Conservation (phyloP, 345 rosid species). For the Eucalyptus tenuipes region DNA sequence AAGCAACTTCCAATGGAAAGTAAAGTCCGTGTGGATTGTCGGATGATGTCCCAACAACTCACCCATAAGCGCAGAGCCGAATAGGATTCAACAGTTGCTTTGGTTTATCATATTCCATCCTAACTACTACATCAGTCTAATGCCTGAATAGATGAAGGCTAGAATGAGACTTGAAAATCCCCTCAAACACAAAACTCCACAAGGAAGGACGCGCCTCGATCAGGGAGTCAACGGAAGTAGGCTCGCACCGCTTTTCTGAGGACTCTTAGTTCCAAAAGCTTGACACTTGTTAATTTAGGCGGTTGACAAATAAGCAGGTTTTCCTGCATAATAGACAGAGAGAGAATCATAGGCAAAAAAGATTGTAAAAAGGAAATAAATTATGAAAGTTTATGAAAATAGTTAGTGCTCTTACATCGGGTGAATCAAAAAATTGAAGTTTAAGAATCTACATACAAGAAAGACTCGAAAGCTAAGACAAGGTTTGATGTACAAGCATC, state of each 20-base stretch:
- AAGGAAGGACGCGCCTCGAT: rapidly evolving
- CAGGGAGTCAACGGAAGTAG: background rate
- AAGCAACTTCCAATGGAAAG: background rate
- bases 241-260: rapidly evolving
- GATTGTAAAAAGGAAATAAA: background rate
- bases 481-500: background rate
- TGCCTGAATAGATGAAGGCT: background rate
- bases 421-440: background rate
- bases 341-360: background rate
- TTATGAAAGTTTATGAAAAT: background rate
- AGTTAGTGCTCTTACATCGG: background rate
- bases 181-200: background rate
- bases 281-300: background rate
- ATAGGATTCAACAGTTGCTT: background rate
- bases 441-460: background rate
- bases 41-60: background rate
- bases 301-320: background rate
- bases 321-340: background rate
- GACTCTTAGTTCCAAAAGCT: background rate
- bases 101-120: background rate
- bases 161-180: background rate
- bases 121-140: background rate
- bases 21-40: rapidly evolving
- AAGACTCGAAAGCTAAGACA: background rate
- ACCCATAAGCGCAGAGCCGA: background rate